Evolutionary conservation across 1,284 basidiomycete genomes (phyloP).

Genomic region (Coniophora puteana): DNA sequence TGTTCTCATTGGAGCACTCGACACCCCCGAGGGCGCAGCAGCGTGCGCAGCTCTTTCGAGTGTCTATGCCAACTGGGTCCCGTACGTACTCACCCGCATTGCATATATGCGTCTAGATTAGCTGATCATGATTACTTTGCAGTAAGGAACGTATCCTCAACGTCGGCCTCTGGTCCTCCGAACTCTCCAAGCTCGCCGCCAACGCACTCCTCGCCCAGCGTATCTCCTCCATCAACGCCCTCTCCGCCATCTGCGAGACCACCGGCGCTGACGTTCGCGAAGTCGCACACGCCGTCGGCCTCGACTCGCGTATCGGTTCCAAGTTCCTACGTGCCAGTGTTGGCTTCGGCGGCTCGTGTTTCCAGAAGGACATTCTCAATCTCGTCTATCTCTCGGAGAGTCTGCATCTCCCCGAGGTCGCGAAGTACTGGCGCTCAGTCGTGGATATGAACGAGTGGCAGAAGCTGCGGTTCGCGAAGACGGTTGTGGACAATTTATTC

Average conservation of each 20-base stretch:
- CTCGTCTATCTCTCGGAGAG: slow-evolving; percentile 96
- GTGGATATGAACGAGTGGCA: slow-evolving; percentile 97
- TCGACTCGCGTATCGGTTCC: slow-evolving; percentile 89
- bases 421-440: slow-evolving; percentile 95
- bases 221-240: slow-evolving; percentile 97
- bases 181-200: slow-evolving; percentile 97
- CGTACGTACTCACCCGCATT: slow-evolving; percentile 45
- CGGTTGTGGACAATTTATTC: slow-evolving; percentile 93
- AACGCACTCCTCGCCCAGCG: slow-evolving; percentile 99
- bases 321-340: slow-evolving; percentile 95
- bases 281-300: slow-evolving; percentile 92
- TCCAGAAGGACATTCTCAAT: slow-evolving; percentile 99
- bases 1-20: slow-evolving; percentile 94
- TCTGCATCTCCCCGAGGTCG: slow-evolving; percentile 94
- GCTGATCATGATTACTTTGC: slow-evolving; percentile 8
- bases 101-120: neutral
- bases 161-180: slow-evolving; percentile 98
- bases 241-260: slow-evolving; percentile 99
- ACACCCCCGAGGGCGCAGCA: slow-evolving; percentile 79
- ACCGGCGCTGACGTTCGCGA: slow-evolving; percentile 99
- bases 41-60: slow-evolving; percentile 76
- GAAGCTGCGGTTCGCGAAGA: slow-evolving; percentile 86
- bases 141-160: slow-evolving; percentile 82
- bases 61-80: slow-evolving; percentile 97
- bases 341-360: slow-evolving; percentile 98